Evolutionary conservation across 257 asterid genomes (phyloP).

Genomic region (Plantago ovata): DNA sequence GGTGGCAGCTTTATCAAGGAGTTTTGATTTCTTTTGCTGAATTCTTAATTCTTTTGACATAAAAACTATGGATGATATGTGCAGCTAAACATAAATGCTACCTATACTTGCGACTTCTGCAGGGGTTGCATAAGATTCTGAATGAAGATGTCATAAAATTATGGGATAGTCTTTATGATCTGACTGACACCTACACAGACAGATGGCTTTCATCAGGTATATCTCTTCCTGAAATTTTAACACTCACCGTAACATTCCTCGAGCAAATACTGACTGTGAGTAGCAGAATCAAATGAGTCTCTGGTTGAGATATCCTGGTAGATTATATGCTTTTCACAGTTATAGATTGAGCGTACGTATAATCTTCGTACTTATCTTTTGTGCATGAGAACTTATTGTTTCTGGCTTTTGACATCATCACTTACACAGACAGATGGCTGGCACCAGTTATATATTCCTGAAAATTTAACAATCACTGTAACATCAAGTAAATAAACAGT

Average conservation of each 20-base stretch:
- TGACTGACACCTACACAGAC: constrained; percentile 80
- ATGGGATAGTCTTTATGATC: constrained; percentile 65
- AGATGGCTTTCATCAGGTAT: constrained; percentile 90
- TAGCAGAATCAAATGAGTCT: constrained; percentile 1
- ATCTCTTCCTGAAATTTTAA: constrained; percentile 10
- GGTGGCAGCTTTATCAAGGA: constrained; percentile 9
- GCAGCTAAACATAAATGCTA: not conserved
- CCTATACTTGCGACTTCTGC: constrained; percentile 23
- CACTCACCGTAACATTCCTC: constrained; percentile 16
- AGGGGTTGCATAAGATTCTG: constrained; percentile 68
- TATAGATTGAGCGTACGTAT: no score
- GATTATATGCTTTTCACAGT: no score
- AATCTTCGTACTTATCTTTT: no score
- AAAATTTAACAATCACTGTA: constrained; percentile 11
- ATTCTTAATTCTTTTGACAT: not conserved
- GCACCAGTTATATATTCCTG: constrained; percentile 59
- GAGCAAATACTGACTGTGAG: not conserved
- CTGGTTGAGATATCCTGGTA: no score
- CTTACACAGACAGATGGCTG: constrained; percentile 80
- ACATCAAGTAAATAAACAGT: not conserved
- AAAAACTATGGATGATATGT: constrained; percentile 1
- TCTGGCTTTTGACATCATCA: no score
- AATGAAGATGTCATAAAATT: constrained; percentile 48
- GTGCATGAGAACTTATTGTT: no score
- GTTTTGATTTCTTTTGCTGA: not conserved